phyloP scores from a whole-genome alignment of 2,329 filamentous ascomycete species.

The Aspergillus sp. region DNA sequence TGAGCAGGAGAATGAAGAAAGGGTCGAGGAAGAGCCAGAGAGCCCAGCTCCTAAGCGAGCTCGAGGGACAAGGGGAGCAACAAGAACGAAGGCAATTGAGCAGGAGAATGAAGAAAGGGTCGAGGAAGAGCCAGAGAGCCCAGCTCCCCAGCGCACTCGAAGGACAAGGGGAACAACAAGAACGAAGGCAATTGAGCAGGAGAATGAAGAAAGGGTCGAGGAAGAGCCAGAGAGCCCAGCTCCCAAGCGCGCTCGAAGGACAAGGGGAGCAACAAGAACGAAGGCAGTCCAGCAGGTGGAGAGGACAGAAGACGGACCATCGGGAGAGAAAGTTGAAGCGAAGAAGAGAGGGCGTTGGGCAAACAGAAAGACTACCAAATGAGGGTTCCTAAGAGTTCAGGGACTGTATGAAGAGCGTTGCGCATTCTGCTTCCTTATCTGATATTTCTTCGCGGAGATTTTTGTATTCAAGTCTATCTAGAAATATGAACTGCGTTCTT shows the following conservation, averaged over 20 bases:
- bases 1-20: not conserved
- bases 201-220: too few species aligned
- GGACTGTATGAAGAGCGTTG: too few species aligned
- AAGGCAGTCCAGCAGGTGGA: not conserved
- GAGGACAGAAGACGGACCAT: not conserved
- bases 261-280: not conserved
- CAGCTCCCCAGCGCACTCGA: too few species aligned
- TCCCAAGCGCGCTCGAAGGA: not conserved
- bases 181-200: not conserved
- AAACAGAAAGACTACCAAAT: not conserved
- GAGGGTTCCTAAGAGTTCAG: too few species aligned
- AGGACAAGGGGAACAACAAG: not conserved
- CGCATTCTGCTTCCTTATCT: too few species aligned
- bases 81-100: not conserved
- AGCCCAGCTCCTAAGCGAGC: too few species aligned
- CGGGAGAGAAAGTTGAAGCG: not conserved
- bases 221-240: too few species aligned
- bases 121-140: not conserved
- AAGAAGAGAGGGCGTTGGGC: not conserved
- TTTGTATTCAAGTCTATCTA: too few species aligned
- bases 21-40: not conserved
- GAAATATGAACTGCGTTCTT: too few species aligned
- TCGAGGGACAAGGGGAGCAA: not conserved
- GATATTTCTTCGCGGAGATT: too few species aligned
- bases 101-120: not conserved